Evolutionary conservation across 768 basidiomycete species (phyloP), one percentile per base, ranked within the genome.

Genomic region (Russula virescens): DNA sequence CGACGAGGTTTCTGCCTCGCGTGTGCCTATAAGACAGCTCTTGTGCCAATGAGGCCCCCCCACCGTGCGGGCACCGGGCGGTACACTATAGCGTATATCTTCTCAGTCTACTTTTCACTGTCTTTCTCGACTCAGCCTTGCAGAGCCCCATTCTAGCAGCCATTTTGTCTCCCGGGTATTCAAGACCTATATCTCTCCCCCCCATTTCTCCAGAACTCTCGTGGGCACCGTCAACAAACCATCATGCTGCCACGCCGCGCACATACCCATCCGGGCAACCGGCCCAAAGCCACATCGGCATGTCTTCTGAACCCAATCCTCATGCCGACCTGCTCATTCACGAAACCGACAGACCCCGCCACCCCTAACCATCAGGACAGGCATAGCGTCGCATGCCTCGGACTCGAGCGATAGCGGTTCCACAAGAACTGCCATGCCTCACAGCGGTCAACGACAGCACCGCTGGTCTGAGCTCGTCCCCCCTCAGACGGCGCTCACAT

Each of bases 401-500:
- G 23, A 34, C 2, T 14, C 34, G 13, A 63, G 52, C 52, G 45
- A 49, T n/a, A 26, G 46, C 11, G 16, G 19, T 35, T 63, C 55
- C 16, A 40, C 56, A 34, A 55, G 53, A 16, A 61, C 53, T 16
- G 25, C 11, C 9, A 9, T 60, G n/a, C 52, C 45, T 14, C 38
- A 25, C 28, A 42, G 40, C n/a, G 50, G 9, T 26, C 52, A 55
- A 23, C 35, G 45, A 11, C 62, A 59, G 38, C 70, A 68, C 53
- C 78, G 81, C 40, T 85, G 83, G 84, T 84, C 83, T 16, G 79
- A 83, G 31, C 72, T 84, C 50, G 74, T 83, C 7, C 82, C 83
- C 19, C 82, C 84, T 5, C 79, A 81, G 58, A 73, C 80, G 28
- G 83, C 78, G 2, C 73, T 85, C 63, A 82, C 79, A 2, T 86